Evolutionary conservation across 441 rosid species (phyloP).

Genomic region (Erodium texanum): DNA sequence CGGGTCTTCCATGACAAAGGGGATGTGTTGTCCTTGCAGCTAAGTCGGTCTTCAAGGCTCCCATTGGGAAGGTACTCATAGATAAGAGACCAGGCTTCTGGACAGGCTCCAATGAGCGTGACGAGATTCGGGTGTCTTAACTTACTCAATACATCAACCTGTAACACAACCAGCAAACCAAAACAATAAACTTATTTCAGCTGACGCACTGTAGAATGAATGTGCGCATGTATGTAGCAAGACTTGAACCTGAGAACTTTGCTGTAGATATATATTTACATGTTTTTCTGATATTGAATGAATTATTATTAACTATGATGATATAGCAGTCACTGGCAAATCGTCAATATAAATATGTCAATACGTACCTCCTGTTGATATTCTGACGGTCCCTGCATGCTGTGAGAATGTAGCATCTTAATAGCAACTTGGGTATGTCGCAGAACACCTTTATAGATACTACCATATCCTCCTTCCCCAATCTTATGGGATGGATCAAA

Average conservation of each 20-base stretch:
- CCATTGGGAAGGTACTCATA: conserved; percentile 85
- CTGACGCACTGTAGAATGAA: neutral
- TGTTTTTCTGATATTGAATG: too few relatives aligned
- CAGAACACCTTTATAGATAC: conserved; percentile 63
- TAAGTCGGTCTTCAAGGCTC: conserved; percentile 88
- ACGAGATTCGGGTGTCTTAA: conserved; percentile 88
- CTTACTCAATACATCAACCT: conserved; percentile 85
- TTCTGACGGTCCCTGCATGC: conserved; percentile 80
- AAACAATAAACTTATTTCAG: too few relatives aligned
- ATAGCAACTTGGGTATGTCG: conserved; percentile 71
- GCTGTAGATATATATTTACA: too few relatives aligned
- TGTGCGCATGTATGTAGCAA: neutral
- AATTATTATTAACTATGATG: too few relatives aligned
- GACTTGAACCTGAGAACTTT: too few relatives aligned
- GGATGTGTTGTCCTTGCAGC: conserved; percentile 63
- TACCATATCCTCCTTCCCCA: conserved; percentile 96
- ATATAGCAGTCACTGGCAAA: too few relatives aligned
- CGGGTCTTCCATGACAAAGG: conserved; percentile 87
- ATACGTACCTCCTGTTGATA: conserved; percentile 74
- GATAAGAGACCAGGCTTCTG: conserved; percentile 73
- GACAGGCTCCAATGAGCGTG: conserved; percentile 82
- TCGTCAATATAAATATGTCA: too few relatives aligned
- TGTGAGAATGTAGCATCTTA: conserved; percentile 58
- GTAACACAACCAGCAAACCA: conserved; percentile 19
- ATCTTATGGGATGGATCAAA: conserved; percentile 66